Evolutionary conservation across 306 rosid genomes (phyloP).

Genomic region (Vicia villosa): DNA sequence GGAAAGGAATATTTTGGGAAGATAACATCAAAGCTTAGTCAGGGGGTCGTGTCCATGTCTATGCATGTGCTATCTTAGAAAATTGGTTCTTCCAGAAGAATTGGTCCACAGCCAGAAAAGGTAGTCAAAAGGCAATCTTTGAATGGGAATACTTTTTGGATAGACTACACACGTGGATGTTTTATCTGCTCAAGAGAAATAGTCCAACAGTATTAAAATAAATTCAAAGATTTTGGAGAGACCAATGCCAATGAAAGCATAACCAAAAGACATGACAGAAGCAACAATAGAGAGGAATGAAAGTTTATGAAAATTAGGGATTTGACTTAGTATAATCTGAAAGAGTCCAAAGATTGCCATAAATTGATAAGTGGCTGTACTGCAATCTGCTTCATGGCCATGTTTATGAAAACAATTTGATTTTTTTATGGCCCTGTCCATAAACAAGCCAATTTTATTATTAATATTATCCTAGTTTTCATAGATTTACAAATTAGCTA

Average conservation of each 20-base stretch:
- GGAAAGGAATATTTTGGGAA: no score
- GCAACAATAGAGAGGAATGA: conserved; percentile 46
- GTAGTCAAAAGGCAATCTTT: no score
- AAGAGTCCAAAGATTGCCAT: conserved; percentile 32
- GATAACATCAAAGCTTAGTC: no score
- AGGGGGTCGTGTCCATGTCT: no score
- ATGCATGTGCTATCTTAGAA: no score
- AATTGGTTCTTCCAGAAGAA: no score
- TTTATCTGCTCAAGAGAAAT: no score
- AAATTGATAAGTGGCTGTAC: conserved; percentile 18
- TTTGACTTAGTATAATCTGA: conserved; percentile 47
- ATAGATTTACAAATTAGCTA: neutral
- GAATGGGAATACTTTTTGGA: no score
- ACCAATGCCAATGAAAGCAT: conserved; percentile 41
- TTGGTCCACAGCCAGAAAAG: no score
- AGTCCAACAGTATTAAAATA: no score
- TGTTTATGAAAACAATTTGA: conserved; percentile 45
- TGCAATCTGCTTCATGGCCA: conserved; percentile 38
- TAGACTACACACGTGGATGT: no score
- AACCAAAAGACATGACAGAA: conserved; percentile 50
- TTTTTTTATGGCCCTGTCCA: conserved; percentile 48
- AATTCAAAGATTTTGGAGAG: no score
- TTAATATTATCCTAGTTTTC: neutral
- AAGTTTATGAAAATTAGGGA: conserved; percentile 47
- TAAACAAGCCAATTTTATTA: neutral